Percentiles rank a stretch among this genome's conserved stretches.
These are phyloP conservation scores for Leccinum incarnatum DNA, from an alignment of 768 basidiomycete genomes.

Conservation along the genomic window DNA sequence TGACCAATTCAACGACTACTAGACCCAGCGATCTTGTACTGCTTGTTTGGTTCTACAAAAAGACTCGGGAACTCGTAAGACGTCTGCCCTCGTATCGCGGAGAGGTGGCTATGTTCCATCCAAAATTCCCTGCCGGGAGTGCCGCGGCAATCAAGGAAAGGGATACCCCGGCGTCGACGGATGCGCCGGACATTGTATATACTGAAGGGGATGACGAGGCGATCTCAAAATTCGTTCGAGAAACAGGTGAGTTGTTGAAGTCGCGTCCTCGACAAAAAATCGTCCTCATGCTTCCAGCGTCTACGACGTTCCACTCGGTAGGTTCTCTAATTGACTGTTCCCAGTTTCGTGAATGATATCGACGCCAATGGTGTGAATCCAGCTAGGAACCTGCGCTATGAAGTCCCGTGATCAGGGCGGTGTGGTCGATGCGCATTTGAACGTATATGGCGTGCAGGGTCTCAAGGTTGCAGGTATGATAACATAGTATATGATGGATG, in stretches of 20 bases:
- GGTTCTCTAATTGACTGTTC: background rate
- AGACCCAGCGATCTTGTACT: constrained; percentile 38
- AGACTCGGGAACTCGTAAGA: constrained; percentile 48
- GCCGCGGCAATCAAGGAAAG: constrained; percentile 18
- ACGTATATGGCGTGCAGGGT: constrained; percentile 58
- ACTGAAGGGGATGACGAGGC: constrained; percentile 34
- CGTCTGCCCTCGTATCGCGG: constrained; percentile 40
- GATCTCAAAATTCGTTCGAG: constrained; percentile 27
- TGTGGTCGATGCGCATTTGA: constrained; percentile 59
- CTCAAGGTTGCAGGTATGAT: constrained; percentile 59
- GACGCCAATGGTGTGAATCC: background rate
- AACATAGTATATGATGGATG: background rate
- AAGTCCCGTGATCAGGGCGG: constrained; percentile 56
- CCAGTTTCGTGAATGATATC: background rate
- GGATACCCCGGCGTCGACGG: constrained; percentile 6
- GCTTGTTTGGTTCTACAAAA: constrained; percentile 53
- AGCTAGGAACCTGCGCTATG: constrained; percentile 64
- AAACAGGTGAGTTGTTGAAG: constrained; percentile 8
- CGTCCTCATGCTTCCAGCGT: background rate
- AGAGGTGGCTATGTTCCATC: constrained; percentile 9
- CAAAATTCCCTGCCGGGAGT: constrained; percentile 26
- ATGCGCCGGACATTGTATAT: constrained; percentile 34
- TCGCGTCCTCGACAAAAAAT: background rate
- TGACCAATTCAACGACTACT: background rate
- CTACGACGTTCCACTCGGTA: background rate